These are phyloP conservation scores for Agrostemma githago DNA, from an alignment of 148 eudicot species.

Conservation along the genomic window DNA sequence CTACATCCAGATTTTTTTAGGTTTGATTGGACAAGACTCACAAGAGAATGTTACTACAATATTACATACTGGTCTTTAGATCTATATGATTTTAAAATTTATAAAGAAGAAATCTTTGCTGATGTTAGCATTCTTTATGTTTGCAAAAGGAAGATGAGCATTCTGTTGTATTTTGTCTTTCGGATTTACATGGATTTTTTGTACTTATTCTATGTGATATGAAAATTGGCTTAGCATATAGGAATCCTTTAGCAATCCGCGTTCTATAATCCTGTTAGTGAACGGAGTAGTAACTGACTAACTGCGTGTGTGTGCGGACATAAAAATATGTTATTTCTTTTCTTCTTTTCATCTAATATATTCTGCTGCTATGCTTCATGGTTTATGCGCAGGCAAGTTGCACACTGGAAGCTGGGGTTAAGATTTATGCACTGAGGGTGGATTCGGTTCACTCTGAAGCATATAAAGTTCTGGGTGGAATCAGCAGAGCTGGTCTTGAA, in stretches of 20 bases:
- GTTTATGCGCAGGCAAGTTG: conserved; percentile 63
- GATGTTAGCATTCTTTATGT: background rate
- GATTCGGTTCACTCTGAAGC: conserved; percentile 98
- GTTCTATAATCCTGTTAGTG: background rate
- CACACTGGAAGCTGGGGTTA: conserved; percentile 96
- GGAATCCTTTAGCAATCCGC: background rate
- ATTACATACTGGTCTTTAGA: background rate
- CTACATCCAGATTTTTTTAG: background rate
- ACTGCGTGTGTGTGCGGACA: background rate
- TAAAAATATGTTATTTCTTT: background rate
- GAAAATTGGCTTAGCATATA: conserved; percentile 3
- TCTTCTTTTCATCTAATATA: conserved; percentile 1
- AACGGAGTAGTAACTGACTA: background rate
- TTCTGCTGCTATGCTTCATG: background rate
- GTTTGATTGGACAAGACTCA: background rate
- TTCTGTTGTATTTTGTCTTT: background rate
- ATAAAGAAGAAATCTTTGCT: background rate
- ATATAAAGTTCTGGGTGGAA: conserved; percentile 94
- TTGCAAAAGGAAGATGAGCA: background rate
- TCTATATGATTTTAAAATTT: background rate
- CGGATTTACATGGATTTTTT: background rate
- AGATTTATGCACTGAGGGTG: conserved; percentile 88
- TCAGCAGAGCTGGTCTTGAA: conserved; percentile 84
- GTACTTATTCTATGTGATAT: background rate
- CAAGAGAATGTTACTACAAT: background rate